Conservation (phyloP, 768 basidiomycete genomes). For the Mrakia gelida region DNA sequence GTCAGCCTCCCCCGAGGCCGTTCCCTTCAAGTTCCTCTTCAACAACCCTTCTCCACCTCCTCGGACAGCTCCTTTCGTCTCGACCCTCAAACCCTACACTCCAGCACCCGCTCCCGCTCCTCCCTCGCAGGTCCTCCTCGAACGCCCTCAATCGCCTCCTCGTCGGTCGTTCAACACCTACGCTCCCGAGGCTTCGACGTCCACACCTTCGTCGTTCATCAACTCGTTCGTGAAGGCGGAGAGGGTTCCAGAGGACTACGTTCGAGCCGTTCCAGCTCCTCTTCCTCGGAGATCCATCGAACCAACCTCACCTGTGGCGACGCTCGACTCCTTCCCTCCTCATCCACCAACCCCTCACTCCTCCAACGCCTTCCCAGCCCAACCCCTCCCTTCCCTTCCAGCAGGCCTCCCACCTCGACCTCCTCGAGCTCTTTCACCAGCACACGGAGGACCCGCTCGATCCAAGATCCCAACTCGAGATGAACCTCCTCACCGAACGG, state of each 20-base stretch:
- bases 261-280: not conserved
- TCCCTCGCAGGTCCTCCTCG: not conserved
- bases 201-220: not conserved
- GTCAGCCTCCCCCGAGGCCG: not conserved
- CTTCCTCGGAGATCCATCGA: not conserved
- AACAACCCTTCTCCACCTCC: not conserved
- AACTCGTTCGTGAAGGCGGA: not conserved
- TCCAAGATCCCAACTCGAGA: not conserved
- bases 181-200: not conserved
- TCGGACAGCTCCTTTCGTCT: not conserved
- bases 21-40: conserved; percentile 9
- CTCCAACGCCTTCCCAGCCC: not conserved
- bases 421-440: not conserved
- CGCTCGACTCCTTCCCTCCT: not conserved
- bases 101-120: not conserved
- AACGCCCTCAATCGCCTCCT: not conserved
- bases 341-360: not conserved
- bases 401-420: conserved; percentile 9
- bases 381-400: not conserved
- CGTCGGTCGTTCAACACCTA: not conserved
- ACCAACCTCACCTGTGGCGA: not conserved
- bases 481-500: conserved; percentile 10
- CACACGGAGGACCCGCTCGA: not conserved
- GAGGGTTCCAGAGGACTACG: conserved; percentile 2
- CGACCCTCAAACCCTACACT: not conserved